Base-by-base conservation (phyloP, 2,329 filamentous ascomycete genomes). In the Samsoniella hepiali region DNA sequence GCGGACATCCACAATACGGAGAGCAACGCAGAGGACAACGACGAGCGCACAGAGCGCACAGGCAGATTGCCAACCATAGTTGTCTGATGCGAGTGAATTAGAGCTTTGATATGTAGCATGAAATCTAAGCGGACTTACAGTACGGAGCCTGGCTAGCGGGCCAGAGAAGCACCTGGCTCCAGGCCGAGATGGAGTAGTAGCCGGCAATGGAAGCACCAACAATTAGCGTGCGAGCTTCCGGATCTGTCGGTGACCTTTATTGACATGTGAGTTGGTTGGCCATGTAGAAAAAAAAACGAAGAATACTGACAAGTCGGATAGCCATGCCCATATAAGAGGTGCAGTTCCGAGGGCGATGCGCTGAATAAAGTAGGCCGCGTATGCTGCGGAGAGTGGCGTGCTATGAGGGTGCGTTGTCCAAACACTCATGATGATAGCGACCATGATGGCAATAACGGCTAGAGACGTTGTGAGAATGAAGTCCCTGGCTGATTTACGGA, bases 141-240 rank as follows among this genome's bases (percentile, higher is more conserved):
- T 78, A 79, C 0, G 81, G 81, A 2, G 81, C 81, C 65, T 83
- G 77, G 1, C 72, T 75, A 1, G 81, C 80, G 3, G 81, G 81
- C 81, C 81, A 83, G 1, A 82, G 77, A 2, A 82, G 72, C 2
- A 83, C 79, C 62, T 83, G 80, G 7, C 77, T 80, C 81, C 81
- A 83, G 1, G 81, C 79, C 0, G 79, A 77, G 32, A 83, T 77
- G 2, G 79, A 78, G 66, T 83, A 83, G 63, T 82, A 80, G 0
- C 76, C 75, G 3, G 81, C 80, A 27, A 84, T 78, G 1, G 79
- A 74, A 6, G 81, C 76, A 5, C 81, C 81, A 0, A 83, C 77
- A 45, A 81, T 80, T 1, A 83, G 71, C 3, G 63, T 64, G 36
- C 63, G 63, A 5, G 40, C 44, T 53, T 64, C 63, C 2, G 63